Evolutionary conservation across 2,329 filamentous ascomycete genomes (phyloP), one percentile per base, ranked within the genome.

Genomic region (Nemania sp.): DNA sequence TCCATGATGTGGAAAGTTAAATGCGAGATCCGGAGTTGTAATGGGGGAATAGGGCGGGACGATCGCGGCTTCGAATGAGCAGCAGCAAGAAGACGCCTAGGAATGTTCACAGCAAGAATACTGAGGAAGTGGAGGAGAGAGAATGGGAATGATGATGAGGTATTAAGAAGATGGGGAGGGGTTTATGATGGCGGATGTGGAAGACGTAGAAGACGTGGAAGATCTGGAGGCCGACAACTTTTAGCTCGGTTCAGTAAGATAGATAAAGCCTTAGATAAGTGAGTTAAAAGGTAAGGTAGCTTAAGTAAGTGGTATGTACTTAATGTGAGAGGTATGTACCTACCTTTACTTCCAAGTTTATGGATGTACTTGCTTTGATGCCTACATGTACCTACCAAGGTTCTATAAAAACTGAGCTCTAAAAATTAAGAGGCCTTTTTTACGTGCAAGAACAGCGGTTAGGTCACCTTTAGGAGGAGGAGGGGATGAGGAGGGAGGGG

Each of bases 401-500:
- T 29, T 47, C 10, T 17, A 17, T 42, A 45, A 34, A 48, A n/a
- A n/a, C n/a, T n/a, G n/a, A n/a, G n/a, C 10, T 17, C 17, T 42
- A 45, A 34, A 48, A 59, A 55, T 62, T 55, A 46, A 46, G 55
- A 59, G 34, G 35, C 39, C 40, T 42, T 45, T 51, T 40, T 57
- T 47, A 35, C 42, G 34, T 58, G 48, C 40, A 39, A 7, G 39
- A 43, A 46, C 25, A 32, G 21, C 21, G 18, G 56, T 52, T 40
- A 50, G 51, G 29, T 51, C 58, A 47, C 13, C 9, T 6, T 53
- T 32, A 53, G 48, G n/a, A 29, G 25, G 25, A 29, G 35, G 4
- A 35, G 54, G 60, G 59, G 60, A 57, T 48, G 60, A 57, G 60
- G 60, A 57, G 60, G 60, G 60, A 62, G 60, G 60, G 52, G 60